Evolutionary conservation across 495 filamentous ascomycete genomes (phyloP).

Genomic region (Xeromyces bisporus): DNA sequence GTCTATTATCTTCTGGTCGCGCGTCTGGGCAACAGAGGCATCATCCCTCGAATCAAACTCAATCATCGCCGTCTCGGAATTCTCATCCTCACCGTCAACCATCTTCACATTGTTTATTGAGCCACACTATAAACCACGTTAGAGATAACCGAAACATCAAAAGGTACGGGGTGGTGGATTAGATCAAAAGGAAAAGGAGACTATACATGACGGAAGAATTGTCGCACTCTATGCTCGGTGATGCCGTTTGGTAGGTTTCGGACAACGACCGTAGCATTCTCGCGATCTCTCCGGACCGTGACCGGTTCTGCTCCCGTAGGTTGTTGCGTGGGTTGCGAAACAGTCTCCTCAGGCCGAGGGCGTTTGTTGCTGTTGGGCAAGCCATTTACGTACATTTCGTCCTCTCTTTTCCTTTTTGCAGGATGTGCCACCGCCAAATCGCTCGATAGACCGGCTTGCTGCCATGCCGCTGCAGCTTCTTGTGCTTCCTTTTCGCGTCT

Average conservation of each 20-base stretch:
- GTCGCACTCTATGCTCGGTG: slow-evolving; percentile 53
- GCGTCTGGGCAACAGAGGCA: slow-evolving; percentile 59
- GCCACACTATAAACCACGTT: slow-evolving; percentile 40
- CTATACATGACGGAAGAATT: slow-evolving; percentile 73
- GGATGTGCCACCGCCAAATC: slow-evolving; percentile 17
- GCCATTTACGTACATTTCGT: slow-evolving; percentile 28
- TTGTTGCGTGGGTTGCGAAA: too few species aligned
- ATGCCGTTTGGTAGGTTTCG: slow-evolving; percentile 52
- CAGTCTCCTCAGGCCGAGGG: slow-evolving; percentile 32
- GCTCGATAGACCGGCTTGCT: slow-evolving; percentile 12
- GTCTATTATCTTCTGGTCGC: slow-evolving; percentile 58
- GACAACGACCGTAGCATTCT: slow-evolving; percentile 72
- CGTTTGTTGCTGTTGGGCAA: slow-evolving; percentile 38
- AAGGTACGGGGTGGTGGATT: not conserved
- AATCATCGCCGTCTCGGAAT: slow-evolving; percentile 54
- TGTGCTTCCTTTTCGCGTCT: slow-evolving; percentile 49
- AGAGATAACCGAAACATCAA: slow-evolving; percentile 6
- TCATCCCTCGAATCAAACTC: slow-evolving; percentile 75
- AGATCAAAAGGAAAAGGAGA: not conserved
- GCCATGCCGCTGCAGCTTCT: slow-evolving; percentile 31
- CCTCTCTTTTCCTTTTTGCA: slow-evolving; percentile 58
- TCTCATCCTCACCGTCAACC: slow-evolving; percentile 34
- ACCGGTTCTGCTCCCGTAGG: slow-evolving; percentile 17
- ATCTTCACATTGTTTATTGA: slow-evolving; percentile 61
- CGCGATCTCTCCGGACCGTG: slow-evolving; percentile 59